Evolutionary conservation across 179 eudicot species (phyloP).

Genomic region (Beta corolliflora): DNA sequence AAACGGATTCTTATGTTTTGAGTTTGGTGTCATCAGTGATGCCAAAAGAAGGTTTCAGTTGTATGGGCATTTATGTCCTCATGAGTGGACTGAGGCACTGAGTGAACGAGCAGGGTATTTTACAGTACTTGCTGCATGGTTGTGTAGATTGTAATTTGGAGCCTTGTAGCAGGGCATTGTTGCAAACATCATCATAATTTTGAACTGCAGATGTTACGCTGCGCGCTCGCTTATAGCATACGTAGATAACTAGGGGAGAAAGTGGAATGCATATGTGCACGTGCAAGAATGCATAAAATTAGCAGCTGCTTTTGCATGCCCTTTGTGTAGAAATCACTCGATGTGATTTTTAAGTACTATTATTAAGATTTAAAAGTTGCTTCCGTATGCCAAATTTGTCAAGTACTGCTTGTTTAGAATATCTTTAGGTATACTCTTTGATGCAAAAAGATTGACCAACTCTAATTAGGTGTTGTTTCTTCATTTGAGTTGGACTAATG

Average conservation of each 20-base stretch:
- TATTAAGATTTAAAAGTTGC: background rate
- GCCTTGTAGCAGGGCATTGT: background rate
- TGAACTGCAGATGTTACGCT: background rate
- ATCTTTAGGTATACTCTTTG: background rate
- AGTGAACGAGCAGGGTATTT: background rate
- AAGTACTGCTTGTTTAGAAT: conserved; percentile 3
- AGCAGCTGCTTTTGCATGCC: conserved; percentile 12
- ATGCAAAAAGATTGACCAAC: no score
- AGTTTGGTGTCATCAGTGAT: background rate
- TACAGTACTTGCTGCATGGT: background rate
- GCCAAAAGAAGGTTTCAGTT: background rate
- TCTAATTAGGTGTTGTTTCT: no score
- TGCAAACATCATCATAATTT: background rate
- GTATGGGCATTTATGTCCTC: background rate
- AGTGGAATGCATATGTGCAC: background rate
- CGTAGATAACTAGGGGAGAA: background rate
- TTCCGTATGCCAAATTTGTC: background rate
- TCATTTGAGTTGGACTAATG: no score
- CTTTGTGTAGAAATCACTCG: conserved; percentile 1
- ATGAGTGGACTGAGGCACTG: no score
- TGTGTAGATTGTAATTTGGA: background rate
- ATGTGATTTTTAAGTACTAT: background rate
- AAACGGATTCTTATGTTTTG: background rate
- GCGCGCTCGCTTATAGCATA: background rate
- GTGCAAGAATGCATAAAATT: conserved; percentile 1